Percentiles rank a stretch among this genome's conserved stretches.
These are phyloP conservation scores for Cordyceps fumosorosea DNA, from an alignment of 2,329 filamentous ascomycete species.

Conservation along the genomic window DNA sequence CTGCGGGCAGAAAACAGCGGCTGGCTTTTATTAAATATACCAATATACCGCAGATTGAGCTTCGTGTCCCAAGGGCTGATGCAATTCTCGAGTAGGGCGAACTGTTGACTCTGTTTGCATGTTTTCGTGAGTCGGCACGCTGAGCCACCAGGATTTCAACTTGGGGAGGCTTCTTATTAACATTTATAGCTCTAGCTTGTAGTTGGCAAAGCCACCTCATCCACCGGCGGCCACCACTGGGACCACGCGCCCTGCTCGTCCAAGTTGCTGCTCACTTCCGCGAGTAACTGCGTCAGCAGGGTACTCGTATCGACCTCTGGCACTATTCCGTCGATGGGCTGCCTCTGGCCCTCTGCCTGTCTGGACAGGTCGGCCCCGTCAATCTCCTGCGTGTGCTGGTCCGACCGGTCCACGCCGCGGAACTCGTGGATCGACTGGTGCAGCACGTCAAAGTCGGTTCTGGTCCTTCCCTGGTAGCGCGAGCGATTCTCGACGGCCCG, in stretches of 20 bases:
- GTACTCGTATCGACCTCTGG: slow-evolving; percentile 17
- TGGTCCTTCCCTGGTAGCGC: slow-evolving; percentile 21
- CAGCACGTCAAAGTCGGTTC: slow-evolving; percentile 24
- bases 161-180: background rate
- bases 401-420: slow-evolving; percentile 24
- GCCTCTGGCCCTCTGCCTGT: background rate
- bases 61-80: background rate
- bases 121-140: too few relatives aligned
- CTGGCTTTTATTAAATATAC: background rate
- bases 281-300: slow-evolving; percentile 20
- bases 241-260: slow-evolving; percentile 23
- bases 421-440: slow-evolving; percentile 28
- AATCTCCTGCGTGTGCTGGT: slow-evolving; percentile 25
- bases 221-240: slow-evolving; percentile 22
- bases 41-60: slow-evolving; percentile 13
- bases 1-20: background rate
- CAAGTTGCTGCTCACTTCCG: slow-evolving; percentile 21
- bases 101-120: too few relatives aligned
- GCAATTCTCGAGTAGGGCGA: too few relatives aligned
- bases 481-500: slow-evolving; percentile 18
- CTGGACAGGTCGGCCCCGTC: slow-evolving; percentile 19
- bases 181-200: background rate
- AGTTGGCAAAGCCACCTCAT: slow-evolving; percentile 16
- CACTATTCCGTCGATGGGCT: background rate
- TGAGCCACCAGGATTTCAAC: too few relatives aligned